A percentile compares a stretch with the other conserved stretches of the same genome.
Evolutionary conservation across 83 land plant species (phyloP).

Genomic region (Picea abies): DNA sequence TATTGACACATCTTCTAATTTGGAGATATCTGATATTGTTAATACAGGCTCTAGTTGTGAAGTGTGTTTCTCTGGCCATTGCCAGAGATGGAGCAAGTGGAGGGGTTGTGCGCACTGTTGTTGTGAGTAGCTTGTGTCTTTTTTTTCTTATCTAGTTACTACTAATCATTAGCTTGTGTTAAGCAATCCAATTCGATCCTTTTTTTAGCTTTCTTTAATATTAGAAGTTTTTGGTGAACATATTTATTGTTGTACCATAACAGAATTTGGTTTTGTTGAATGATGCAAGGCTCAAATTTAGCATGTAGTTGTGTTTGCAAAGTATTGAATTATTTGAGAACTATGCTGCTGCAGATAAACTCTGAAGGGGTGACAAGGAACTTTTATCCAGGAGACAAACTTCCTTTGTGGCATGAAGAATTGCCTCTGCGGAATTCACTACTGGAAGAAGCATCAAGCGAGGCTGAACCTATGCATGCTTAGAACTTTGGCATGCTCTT

Average conservation of each 20-base stretch:
- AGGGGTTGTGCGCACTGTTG: constrained; percentile 96
- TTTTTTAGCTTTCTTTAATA: constrained; percentile 8
- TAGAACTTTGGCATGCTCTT: not conserved
- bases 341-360: constrained; percentile 59
- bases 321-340: no score
- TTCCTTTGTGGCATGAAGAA: constrained; percentile 92
- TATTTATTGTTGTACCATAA: no score
- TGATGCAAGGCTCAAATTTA: not conserved
- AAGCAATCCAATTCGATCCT: not conserved
- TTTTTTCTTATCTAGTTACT: not conserved
- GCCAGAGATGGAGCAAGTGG: constrained; percentile 99
- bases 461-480: constrained; percentile 7
- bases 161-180: not conserved
- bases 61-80: constrained; percentile 95
- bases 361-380: constrained; percentile 85
- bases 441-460: constrained; percentile 29
- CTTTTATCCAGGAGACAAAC: constrained; percentile 73
- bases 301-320: no score
- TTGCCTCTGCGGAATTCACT: constrained; percentile 53
- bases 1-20: no score
- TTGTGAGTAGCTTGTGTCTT: constrained; percentile 42
- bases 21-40: constrained; percentile 1
- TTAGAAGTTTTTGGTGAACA: not conserved
- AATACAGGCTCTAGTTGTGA: constrained; percentile 82
- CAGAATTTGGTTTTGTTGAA: not conserved